Conservation (phyloP, 2,329 filamentous ascomycete species). For the Didymella keratinophila region DNA sequence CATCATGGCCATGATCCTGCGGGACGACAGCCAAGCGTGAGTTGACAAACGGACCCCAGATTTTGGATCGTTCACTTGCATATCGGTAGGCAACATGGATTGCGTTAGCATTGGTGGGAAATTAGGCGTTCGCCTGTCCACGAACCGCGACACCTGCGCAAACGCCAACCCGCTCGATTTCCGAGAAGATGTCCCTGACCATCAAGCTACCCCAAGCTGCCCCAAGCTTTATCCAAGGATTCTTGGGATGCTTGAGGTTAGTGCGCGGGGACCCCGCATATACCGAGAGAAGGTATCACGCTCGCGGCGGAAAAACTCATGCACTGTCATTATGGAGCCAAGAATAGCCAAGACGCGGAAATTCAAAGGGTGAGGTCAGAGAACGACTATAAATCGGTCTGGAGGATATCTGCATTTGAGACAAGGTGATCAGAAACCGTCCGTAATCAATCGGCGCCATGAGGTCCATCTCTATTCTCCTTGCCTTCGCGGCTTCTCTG, state of each 20-base stretch:
- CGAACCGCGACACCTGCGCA: constrained; percentile 15
- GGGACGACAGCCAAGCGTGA: background rate
- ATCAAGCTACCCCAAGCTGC: constrained; percentile 26
- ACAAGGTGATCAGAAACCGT: background rate
- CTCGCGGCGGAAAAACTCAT: constrained; percentile 26
- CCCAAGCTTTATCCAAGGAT: constrained; percentile 29
- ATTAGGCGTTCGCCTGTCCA: constrained; percentile 10
- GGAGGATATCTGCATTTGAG: background rate
- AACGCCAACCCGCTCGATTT: constrained; percentile 35
- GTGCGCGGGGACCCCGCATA: constrained; percentile 29
- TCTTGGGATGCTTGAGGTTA: constrained; percentile 27
- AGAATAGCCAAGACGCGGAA: constrained; percentile 5
- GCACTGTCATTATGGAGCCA: constrained; percentile 2
- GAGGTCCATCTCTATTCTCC: constrained; percentile 29
- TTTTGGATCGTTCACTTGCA: background rate
- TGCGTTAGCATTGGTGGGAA: constrained; percentile 20
- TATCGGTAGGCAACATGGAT: background rate
- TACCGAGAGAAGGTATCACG: constrained; percentile 1
- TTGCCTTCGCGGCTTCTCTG: constrained; percentile 24
- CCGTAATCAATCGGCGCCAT: constrained; percentile 19
- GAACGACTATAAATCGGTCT: constrained; percentile 3
- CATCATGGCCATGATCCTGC: background rate
- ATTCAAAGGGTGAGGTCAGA: background rate
- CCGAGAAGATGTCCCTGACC: background rate
- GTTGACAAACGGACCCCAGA: background rate